A percentile compares a stretch with the other conserved stretches of the same genome.
These are phyloP conservation scores for Elaeagnus macrophylla DNA, from an alignment of 306 rosid genomes.

Conservation along the genomic window DNA sequence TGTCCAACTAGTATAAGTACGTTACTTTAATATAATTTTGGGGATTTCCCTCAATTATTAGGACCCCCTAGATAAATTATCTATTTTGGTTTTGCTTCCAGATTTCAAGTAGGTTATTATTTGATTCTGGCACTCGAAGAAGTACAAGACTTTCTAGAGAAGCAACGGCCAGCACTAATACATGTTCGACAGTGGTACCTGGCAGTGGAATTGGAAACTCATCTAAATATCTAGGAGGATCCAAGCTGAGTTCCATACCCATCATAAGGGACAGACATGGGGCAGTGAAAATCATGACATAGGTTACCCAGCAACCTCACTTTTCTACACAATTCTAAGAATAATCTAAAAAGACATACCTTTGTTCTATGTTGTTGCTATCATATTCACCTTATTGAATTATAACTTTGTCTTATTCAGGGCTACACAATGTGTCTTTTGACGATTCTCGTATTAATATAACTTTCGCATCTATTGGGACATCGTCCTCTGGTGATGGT, in stretches of 20 bases:
- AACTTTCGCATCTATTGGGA: slow-evolving; percentile 38
- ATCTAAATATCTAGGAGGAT: slow-evolving; percentile 77
- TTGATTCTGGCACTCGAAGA: slow-evolving; percentile 92
- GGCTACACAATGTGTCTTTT: slow-evolving; percentile 51
- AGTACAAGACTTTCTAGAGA: slow-evolving; percentile 80
- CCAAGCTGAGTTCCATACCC: slow-evolving; percentile 64
- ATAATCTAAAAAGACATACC: too few relatives aligned
- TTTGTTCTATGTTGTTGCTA: too few relatives aligned
- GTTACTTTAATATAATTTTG: neutral
- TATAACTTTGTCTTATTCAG: slow-evolving; percentile 31
- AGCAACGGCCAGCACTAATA: slow-evolving; percentile 50
- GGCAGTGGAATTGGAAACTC: slow-evolving; percentile 73
- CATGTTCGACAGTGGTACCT: slow-evolving; percentile 41
- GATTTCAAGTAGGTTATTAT: slow-evolving; percentile 88
- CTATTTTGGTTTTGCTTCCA: slow-evolving; percentile 13
- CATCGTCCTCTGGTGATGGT: slow-evolving; percentile 42
- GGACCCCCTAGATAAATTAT: neutral
- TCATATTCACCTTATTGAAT: slow-evolving; percentile 5
- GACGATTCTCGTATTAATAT: slow-evolving; percentile 66
- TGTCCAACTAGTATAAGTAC: too few relatives aligned
- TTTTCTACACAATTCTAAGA: neutral
- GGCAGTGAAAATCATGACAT: slow-evolving; percentile 79
- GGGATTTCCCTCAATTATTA: slow-evolving; percentile 10
- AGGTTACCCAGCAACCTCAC: slow-evolving; percentile 35
- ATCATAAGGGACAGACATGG: slow-evolving; percentile 78